These are phyloP conservation scores for Penicillium nucicola DNA, from an alignment of 495 filamentous ascomycete genomes.

Conservation along the genomic window DNA sequence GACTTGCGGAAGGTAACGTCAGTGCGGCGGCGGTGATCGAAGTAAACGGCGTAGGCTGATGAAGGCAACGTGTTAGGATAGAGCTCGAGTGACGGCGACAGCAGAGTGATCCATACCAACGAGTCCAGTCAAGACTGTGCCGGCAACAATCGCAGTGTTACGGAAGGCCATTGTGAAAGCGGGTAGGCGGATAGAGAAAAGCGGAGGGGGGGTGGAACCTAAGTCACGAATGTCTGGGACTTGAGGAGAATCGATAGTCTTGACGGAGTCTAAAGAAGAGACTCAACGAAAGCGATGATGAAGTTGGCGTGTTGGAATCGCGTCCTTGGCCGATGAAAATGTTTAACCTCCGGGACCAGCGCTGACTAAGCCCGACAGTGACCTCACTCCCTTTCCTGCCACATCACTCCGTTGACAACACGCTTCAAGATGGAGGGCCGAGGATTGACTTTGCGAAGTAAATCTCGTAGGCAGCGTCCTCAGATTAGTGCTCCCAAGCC, in stretches of 20 bases:
- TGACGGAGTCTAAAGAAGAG: no score
- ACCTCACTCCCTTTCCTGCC: no score
- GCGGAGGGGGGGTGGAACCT: background rate
- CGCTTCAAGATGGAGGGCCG: constrained; percentile 50
- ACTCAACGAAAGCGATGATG: background rate
- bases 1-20: constrained; percentile 83
- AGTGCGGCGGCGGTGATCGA: constrained; percentile 87
- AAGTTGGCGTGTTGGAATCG: background rate
- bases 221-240: background rate
- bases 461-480: constrained; percentile 67
- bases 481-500: constrained; percentile 82
- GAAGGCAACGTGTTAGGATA: background rate
- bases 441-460: constrained; percentile 85
- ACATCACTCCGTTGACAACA: background rate
- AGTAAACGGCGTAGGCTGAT: constrained; percentile 80
- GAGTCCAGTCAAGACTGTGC: constrained; percentile 70
- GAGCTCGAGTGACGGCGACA: background rate
- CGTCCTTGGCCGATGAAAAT: background rate
- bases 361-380: no score
- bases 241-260: background rate
- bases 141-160: constrained; percentile 37
- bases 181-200: constrained; percentile 37
- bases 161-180: constrained; percentile 3
- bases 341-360: no score
- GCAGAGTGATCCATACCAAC: constrained; percentile 54